Conservation (phyloP, 345 rosid genomes). For the Microcos paniculata region DNA sequence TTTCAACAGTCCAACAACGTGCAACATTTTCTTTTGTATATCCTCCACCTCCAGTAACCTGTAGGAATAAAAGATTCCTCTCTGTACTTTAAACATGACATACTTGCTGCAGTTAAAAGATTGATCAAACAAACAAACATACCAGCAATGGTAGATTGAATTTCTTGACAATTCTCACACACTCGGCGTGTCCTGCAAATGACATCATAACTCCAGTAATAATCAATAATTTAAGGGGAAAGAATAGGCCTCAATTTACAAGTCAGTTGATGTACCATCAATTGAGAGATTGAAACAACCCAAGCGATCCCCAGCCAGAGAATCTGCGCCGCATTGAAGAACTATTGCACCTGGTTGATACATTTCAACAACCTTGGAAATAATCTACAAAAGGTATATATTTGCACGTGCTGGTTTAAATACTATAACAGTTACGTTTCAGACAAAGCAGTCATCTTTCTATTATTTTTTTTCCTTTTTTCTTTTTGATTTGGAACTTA, state of each 20-base stretch:
- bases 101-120: conserved; percentile 3
- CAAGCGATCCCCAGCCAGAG: conserved; percentile 94
- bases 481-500: conserved; percentile 37
- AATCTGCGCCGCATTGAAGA: conserved; percentile 99
- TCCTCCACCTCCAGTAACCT: conserved; percentile 99
- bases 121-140: conserved; percentile 23
- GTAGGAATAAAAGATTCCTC: conserved; percentile 8
- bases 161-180: conserved; percentile 93
- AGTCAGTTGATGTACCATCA: conserved; percentile 73
- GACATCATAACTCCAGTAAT: not conserved
- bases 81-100: not conserved
- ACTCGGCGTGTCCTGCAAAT: conserved; percentile 89
- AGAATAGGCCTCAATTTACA: conserved; percentile 29
- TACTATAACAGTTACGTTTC: not conserved
- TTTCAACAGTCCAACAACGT: conserved; percentile 97
- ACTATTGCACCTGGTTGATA: conserved; percentile 92
- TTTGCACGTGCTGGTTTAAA: conserved; percentile 18
- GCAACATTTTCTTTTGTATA: conserved; percentile 98
- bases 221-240: not conserved
- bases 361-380: conserved; percentile 84
- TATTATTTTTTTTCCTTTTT: not conserved
- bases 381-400: conserved; percentile 48
- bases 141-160: conserved; percentile 91
- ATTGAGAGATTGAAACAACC: conserved; percentile 98
- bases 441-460: conserved; percentile 11